Percentiles rank a stretch among this genome's conserved stretches.
Conservation (phyloP, 768 basidiomycete species). For the Kwoniella sp. region DNA sequence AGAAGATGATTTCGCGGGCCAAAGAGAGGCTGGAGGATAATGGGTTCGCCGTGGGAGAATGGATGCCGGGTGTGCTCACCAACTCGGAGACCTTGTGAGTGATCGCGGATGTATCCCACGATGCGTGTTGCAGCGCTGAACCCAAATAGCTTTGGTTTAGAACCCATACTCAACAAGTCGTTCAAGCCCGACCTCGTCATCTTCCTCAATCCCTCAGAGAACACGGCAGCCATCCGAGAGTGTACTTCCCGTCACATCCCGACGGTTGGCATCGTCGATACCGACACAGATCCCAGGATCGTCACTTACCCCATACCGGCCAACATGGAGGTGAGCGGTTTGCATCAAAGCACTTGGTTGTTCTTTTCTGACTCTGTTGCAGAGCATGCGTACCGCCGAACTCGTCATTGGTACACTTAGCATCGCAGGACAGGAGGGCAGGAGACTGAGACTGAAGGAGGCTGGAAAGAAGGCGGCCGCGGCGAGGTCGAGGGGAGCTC, state of each 20-base stretch:
- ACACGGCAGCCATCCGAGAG: slow-evolving; percentile 77
- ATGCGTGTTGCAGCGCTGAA: too few relatives aligned
- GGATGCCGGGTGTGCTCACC: slow-evolving; percentile 93
- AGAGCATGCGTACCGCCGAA: slow-evolving; percentile 78
- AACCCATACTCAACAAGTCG: slow-evolving; percentile 38
- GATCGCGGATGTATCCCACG: not conserved
- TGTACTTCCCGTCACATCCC: slow-evolving; percentile 85
- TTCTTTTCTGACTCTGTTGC: not conserved
- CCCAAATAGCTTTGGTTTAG: slow-evolving; percentile 47
- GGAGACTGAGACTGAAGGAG: slow-evolving; percentile 32
- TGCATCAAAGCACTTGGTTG: not conserved
- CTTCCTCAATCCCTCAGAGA: slow-evolving; percentile 82
- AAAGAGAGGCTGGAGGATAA: slow-evolving; percentile 72
- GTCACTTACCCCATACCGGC: slow-evolving; percentile 98
- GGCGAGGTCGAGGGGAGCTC: slow-evolving; percentile 5
- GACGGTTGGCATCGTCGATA: slow-evolving; percentile 89
- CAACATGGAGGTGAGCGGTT: slow-evolving; percentile 70
- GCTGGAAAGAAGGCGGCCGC: slow-evolving; percentile 12
- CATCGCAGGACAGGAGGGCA: slow-evolving; percentile 64
- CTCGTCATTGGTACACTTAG: slow-evolving; percentile 84
- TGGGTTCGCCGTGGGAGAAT: slow-evolving; percentile 77
- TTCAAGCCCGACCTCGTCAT: slow-evolving; percentile 78
- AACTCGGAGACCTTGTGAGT: slow-evolving; percentile 57
- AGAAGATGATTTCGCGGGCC: slow-evolving; percentile 69
- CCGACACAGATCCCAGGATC: slow-evolving; percentile 88